phyloP scores from a whole-genome alignment of 345 rosid genomes.

The Salix koriyanagi region DNA sequence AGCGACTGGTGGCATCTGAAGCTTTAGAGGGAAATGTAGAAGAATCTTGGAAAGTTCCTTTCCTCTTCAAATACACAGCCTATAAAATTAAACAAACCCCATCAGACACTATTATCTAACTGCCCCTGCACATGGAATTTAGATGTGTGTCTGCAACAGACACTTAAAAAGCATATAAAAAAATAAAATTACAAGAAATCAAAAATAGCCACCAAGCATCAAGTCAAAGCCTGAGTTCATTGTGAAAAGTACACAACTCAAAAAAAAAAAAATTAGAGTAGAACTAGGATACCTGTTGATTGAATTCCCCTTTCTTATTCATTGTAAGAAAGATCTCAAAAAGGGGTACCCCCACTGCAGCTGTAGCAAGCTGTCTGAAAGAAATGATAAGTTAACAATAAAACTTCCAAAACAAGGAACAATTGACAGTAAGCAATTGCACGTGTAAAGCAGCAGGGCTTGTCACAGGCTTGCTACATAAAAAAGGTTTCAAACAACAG shows the following conservation, averaged over 20 bases:
- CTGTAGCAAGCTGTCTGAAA: conserved; percentile 76
- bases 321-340: conserved; percentile 77
- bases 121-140: not conserved
- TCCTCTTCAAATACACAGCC: conserved; percentile 79
- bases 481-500: not conserved
- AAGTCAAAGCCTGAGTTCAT: not conserved
- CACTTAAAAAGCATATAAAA: not conserved
- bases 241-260: conserved; percentile 1
- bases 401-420: not conserved
- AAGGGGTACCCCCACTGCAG: conserved; percentile 65
- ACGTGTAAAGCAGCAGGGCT: too few relatives aligned
- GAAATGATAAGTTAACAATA: conserved; percentile 1
- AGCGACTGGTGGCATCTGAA: conserved; percentile 37
- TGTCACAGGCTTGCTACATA: too few relatives aligned
- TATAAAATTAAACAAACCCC: conserved; percentile 30
- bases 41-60: conserved; percentile 43
- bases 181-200: too few relatives aligned
- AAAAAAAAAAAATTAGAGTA: not conserved
- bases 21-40: conserved; percentile 38
- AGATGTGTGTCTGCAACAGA: not conserved
- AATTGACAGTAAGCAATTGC: too few relatives aligned
- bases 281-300: conserved; percentile 58
- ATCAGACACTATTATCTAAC: conserved; percentile 4
- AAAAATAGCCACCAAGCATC: too few relatives aligned
- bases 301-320: conserved; percentile 68